phyloP scores from a whole-genome alignment of 2,329 filamentous ascomycete genomes.

The Basipetospora sp. region DNA sequence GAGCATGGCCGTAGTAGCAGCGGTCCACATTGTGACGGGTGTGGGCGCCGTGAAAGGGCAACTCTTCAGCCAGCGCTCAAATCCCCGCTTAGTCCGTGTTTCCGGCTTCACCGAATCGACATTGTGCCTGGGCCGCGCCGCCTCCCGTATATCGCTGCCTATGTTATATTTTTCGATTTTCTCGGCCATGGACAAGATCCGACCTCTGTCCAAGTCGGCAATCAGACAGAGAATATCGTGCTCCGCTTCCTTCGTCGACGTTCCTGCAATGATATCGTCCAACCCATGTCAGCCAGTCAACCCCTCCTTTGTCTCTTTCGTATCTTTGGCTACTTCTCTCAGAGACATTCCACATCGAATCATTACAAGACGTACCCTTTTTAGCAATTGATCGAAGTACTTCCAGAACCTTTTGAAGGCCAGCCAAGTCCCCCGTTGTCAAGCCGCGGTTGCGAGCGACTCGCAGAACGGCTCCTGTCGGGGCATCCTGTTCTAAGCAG shows the following conservation, averaged over 20 bases:
- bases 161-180: conserved; percentile 3
- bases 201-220: conserved; percentile 10
- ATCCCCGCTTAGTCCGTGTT: background rate
- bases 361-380: conserved; percentile 3
- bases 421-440: conserved; percentile 8
- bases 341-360: background rate
- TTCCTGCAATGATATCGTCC: conserved; percentile 2
- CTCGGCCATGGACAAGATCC: conserved; percentile 10
- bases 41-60: background rate
- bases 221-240: conserved; percentile 9
- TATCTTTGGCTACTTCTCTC: too few species aligned
- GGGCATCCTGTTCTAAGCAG: conserved; percentile 15
- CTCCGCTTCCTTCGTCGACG: conserved; percentile 5
- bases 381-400: conserved; percentile 10
- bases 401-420: conserved; percentile 11
- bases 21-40: background rate
- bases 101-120: conserved; percentile 6
- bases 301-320: too few species aligned
- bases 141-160: conserved; percentile 3
- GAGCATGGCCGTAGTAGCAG: conserved; percentile 1
- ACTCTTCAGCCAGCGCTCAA: conserved; percentile 6
- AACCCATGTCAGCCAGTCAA: conserved; percentile 1
- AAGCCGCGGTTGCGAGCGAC: conserved; percentile 17
- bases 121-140: conserved; percentile 11
- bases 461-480: conserved; percentile 13